Evolutionary conservation across 1,284 basidiomycete genomes (phyloP).

Genomic region (Cryptococcus sp.): DNA sequence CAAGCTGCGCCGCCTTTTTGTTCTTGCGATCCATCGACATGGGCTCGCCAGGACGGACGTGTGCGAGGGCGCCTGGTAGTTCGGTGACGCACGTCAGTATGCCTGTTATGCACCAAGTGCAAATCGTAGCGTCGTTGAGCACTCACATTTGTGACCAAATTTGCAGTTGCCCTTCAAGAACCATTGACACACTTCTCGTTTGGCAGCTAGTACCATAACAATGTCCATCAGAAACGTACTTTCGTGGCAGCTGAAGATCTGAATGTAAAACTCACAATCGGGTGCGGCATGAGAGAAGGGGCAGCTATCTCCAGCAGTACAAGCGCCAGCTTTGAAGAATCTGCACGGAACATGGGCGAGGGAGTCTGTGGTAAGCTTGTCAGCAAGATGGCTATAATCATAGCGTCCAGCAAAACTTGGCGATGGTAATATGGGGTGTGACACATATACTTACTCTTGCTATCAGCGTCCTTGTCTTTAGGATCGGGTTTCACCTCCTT

Average conservation of each 20-base stretch:
- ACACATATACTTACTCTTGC: constrained; percentile 10
- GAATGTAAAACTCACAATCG: constrained; percentile 32
- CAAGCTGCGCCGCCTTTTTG: constrained; percentile 89
- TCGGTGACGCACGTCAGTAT: constrained; percentile 9
- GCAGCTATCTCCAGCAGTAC: constrained; percentile 92
- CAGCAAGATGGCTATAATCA: background rate
- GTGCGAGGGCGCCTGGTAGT: constrained; percentile 68
- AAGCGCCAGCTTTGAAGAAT: constrained; percentile 91
- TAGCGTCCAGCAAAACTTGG: background rate
- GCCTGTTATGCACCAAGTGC: background rate
- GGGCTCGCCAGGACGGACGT: constrained; percentile 88
- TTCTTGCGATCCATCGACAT: constrained; percentile 97
- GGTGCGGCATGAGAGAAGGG: constrained; percentile 77
- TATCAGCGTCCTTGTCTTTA: constrained; percentile 5
- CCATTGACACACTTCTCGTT: constrained; percentile 93
- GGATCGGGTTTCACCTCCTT: constrained; percentile 11
- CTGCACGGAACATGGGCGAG: constrained; percentile 97
- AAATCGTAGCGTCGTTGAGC: too few species aligned
- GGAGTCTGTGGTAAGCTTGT: constrained; percentile 22
- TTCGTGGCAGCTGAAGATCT: background rate
- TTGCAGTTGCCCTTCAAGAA: constrained; percentile 85
- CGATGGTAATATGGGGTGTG: too few species aligned
- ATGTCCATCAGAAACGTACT: too few species aligned
- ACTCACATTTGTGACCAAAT: constrained; percentile 89
- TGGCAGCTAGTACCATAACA: constrained; percentile 56